A percentile compares a stretch with the other conserved stretches of the same genome.
These are phyloP conservation scores for Beauveria medogensis DNA, from an alignment of 2,329 filamentous ascomycete species.

Conservation along the genomic window DNA sequence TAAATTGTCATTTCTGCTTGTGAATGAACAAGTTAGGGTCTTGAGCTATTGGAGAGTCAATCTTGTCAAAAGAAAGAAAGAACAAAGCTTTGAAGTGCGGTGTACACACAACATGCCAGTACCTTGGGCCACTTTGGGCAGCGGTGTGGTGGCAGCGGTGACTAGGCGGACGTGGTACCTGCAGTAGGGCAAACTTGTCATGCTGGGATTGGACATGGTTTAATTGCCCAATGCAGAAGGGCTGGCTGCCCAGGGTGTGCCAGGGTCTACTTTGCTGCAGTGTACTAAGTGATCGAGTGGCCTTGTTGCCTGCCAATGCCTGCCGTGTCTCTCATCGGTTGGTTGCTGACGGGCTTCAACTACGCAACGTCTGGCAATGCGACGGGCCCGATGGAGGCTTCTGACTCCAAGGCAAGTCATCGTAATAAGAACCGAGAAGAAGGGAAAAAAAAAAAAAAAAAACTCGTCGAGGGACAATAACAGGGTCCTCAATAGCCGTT, in stretches of 20 bases:
- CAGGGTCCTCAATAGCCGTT: too few species aligned
- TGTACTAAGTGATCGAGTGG: too few species aligned
- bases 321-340: too few species aligned
- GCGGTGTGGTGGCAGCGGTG: constrained; percentile 9
- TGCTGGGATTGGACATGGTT: not conserved
- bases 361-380: too few species aligned
- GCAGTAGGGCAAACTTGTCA: constrained; percentile 1
- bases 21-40: not conserved
- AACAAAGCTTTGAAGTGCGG: not conserved
- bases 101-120: not conserved
- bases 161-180: constrained; percentile 2
- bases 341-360: not conserved
- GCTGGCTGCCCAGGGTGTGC: not conserved
- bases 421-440: too few species aligned
- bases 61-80: too few species aligned
- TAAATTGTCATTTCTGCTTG: too few species aligned
- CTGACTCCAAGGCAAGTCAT: too few species aligned
- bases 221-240: not conserved
- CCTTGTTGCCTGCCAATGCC: too few species aligned
- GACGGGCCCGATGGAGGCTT: too few species aligned
- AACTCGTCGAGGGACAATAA: too few species aligned
- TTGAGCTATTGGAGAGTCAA: not conserved
- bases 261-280: not conserved
- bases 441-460: too few species aligned
- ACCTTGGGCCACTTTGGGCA: constrained; percentile 1